Conservation (phyloP, 2,329 filamentous ascomycete species). For the Grosmannia serpens region DNA sequence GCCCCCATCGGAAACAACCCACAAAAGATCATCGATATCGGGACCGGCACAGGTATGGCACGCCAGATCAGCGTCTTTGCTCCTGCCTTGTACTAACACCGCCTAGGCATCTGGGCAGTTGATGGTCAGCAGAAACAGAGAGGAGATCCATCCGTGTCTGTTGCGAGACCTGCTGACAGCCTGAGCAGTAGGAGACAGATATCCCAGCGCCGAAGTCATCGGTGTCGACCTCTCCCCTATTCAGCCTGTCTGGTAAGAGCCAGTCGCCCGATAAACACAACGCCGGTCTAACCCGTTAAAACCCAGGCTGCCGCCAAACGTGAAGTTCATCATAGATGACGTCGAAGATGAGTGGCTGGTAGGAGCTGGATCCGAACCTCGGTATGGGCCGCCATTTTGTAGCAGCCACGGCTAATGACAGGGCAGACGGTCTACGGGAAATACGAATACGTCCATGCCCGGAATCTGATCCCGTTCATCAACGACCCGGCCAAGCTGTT, state of each 20-base stretch:
- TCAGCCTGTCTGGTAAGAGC: constrained; percentile 33
- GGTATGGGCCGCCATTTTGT: constrained; percentile 8
- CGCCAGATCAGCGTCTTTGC: too few relatives aligned
- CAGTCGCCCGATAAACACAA: constrained; percentile 18
- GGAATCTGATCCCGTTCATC: constrained; percentile 27
- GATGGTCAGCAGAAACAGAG: constrained; percentile 8
- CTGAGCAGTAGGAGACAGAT: constrained; percentile 2
- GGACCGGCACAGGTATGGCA: constrained; percentile 5
- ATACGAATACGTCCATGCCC: constrained; percentile 45
- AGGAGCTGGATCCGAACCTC: constrained; percentile 29
- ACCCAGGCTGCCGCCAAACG: constrained; percentile 30
- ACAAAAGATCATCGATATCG: constrained; percentile 8
- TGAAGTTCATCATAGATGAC: constrained; percentile 11
- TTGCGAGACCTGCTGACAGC: not conserved
- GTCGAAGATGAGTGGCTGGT: constrained; percentile 37
- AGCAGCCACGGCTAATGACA: not conserved
- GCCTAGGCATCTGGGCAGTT: constrained; percentile 22
- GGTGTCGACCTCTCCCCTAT: constrained; percentile 28
- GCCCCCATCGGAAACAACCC: constrained; percentile 6
- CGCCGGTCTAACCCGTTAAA: not conserved
- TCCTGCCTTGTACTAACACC: not conserved
- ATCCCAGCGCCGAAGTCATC: constrained; percentile 6
- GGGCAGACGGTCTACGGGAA: constrained; percentile 20
- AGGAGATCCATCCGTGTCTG: not conserved
- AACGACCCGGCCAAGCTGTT: constrained; percentile 21